Evolutionary conservation across 2,329 filamentous ascomycete species (phyloP).

Genomic region (Teratosphaeria viscida): DNA sequence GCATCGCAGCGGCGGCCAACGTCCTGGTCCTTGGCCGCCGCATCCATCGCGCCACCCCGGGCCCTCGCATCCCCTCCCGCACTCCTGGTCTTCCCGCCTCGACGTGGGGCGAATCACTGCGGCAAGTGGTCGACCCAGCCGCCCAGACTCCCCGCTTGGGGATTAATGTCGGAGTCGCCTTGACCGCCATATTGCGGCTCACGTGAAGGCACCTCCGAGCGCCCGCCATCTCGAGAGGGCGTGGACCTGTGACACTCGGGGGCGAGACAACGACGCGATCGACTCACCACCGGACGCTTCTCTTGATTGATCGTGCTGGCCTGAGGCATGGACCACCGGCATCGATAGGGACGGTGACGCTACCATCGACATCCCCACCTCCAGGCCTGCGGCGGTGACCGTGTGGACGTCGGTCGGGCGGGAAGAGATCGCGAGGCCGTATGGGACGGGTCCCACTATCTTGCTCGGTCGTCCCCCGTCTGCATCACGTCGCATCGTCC

Average conservation of each 20-base stretch:
- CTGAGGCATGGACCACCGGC: background rate
- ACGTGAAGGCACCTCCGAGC: background rate
- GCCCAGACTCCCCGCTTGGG: too few relatives aligned
- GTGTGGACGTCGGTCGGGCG: background rate
- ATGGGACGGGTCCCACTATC: background rate
- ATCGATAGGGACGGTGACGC: background rate
- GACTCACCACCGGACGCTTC: background rate
- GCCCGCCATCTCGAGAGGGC: background rate
- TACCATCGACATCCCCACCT: background rate
- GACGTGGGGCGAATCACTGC: background rate
- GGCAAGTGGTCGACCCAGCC: background rate
- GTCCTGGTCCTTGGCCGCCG: background rate
- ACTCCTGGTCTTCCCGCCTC: background rate
- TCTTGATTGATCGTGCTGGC: background rate
- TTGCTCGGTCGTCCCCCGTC: background rate
- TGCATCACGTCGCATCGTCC: background rate
- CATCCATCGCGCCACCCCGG: background rate
- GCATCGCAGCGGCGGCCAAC: background rate
- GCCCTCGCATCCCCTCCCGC: background rate
- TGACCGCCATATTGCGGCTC: background rate
- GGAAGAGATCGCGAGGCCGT: background rate
- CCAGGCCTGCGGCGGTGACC: background rate
- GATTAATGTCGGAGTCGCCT: too few relatives aligned
- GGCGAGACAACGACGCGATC: background rate
- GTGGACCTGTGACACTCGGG: background rate